Percentiles rank a stretch among this genome's conserved stretches.
phyloP scores from a whole-genome alignment of 139 green algal genomes.

The Trebouxia sp. region DNA sequence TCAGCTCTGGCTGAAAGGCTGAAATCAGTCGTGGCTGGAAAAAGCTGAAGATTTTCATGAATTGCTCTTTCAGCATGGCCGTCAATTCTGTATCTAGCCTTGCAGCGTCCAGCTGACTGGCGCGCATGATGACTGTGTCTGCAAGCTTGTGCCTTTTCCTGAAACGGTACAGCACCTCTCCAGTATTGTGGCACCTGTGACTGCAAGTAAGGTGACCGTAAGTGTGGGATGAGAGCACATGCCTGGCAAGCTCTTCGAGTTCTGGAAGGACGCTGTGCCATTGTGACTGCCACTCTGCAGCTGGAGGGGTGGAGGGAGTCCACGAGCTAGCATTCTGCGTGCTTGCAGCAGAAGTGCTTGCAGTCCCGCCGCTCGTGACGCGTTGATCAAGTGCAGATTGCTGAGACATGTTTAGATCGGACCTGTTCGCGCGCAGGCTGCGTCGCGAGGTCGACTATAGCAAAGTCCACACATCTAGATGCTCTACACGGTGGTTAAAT shows the following conservation, averaged over 20 bases:
- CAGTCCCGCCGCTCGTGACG: neutral
- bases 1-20: conserved; percentile 59
- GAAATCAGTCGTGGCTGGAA: conserved; percentile 27
- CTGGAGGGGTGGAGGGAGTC: conserved; percentile 3
- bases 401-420: neutral
- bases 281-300: conserved; percentile 47
- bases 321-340: neutral
- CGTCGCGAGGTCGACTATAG: too few species aligned
- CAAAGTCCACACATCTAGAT: too few species aligned
- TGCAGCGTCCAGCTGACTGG: conserved; percentile 79
- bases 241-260: conserved; percentile 43
- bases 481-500: too few species aligned
- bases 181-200: neutral
- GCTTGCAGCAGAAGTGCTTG: neutral
- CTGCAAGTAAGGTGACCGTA: neutral
- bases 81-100: conserved; percentile 82
- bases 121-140: conserved; percentile 67
- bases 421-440: too few species aligned
- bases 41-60: conserved; percentile 55
- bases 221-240: neutral
- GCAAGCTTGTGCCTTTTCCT: conserved; percentile 9
- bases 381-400: conserved; percentile 6
- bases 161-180: neutral
- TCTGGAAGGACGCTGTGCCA: conserved; percentile 38
- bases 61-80: conserved; percentile 80